Base-by-base conservation (phyloP, 257 asterid genomes). In the Scutellaria galericulata region DNA sequence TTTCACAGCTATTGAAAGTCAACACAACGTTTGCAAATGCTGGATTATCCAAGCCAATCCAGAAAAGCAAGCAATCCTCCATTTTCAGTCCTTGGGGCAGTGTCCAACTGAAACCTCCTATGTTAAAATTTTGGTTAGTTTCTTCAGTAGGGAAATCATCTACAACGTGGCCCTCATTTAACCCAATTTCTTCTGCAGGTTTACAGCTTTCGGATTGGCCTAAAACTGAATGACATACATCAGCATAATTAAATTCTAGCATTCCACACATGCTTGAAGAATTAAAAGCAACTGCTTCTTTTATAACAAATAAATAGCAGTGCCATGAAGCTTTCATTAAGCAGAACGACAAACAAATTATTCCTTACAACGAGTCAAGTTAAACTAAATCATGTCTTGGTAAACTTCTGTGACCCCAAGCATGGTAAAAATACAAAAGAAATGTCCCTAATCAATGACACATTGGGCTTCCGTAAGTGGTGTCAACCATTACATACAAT, bases 401-500 rank as follows among this genome's bases (percentile, higher is more conserved):
- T 13, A 13, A 74, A 68, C 51, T 75, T 51, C 18, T 20, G 68
- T 44, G 9, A 75, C 45, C 62, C 55, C 50, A 57, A 24, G 6
- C 37, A 45, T 48, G 48, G 12, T 54, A 41, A 24, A 60, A 40
- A 57, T 27, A 35, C 58, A 71, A 71, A 37, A 35, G 10, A 58
- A 46, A 13, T 62, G 77, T 3, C 77, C 77, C 18, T 72, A 72
- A 22, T 72, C 70, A 50, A 72, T 35, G 18, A 72, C 77, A 7
- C 77, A 61, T 13, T 72, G 9, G 18, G 77, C 93, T 91, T 6
- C 97, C 97, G 51, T 89, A 94, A 57, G 96, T 83, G 5, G 99
- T 94, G 76, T 94, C 99, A 5, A 97, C 99, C 97, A 94, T 94
- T 69, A 94, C 95, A 24, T 86, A 94, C 83, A 94, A 56, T 82